Conservation (phyloP, 2,329 filamentous ascomycete species). For the Fusarium tuaranense region DNA sequence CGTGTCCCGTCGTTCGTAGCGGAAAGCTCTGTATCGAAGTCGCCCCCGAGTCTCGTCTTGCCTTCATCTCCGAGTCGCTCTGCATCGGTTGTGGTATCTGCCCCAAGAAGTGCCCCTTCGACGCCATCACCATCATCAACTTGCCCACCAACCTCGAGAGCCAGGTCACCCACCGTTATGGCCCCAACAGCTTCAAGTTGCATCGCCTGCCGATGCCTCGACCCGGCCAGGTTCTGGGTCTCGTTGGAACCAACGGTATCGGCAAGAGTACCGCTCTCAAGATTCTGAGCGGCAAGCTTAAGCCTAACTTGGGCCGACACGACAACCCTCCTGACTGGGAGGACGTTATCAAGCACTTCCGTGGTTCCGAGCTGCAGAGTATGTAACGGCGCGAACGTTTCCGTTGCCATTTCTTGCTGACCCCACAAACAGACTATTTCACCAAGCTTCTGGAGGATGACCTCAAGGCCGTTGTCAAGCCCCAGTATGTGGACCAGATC, state of each 20-base stretch:
- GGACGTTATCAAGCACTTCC: slow-evolving; percentile 98
- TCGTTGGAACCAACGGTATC: slow-evolving; percentile 99
- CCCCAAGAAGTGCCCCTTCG: slow-evolving; percentile 98
- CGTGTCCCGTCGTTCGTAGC: slow-evolving; percentile 95
- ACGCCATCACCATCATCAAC: slow-evolving; percentile 99
- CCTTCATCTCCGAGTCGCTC: slow-evolving; percentile 95
- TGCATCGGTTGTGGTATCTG: slow-evolving; percentile 99
- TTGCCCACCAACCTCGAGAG: slow-evolving; percentile 98
- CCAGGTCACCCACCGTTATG: slow-evolving; percentile 98
- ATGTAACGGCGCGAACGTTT: slow-evolving; percentile 50
- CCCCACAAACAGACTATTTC: slow-evolving; percentile 78
- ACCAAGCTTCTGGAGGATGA: slow-evolving; percentile 98
- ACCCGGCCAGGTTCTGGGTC: slow-evolving; percentile 92
- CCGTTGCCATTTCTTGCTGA: not conserved
- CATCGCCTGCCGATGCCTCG: slow-evolving; percentile 96
- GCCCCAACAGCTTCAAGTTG: slow-evolving; percentile 99
- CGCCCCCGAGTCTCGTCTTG: slow-evolving; percentile 86
- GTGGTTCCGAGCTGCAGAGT: slow-evolving; percentile 98
- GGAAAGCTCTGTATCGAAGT: slow-evolving; percentile 99
- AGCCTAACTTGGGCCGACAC: slow-evolving; percentile 94
- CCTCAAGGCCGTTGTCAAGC: slow-evolving; percentile 97
- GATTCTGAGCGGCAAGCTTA: slow-evolving; percentile 97
- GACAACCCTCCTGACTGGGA: slow-evolving; percentile 99
- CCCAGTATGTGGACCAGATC: slow-evolving; percentile 99
- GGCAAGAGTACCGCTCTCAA: slow-evolving; percentile 99